A percentile compares a stretch with the other conserved stretches of the same genome.
Conservation (phyloP, 2,329 filamentous ascomycete species). For the Epichloe elymi region DNA sequence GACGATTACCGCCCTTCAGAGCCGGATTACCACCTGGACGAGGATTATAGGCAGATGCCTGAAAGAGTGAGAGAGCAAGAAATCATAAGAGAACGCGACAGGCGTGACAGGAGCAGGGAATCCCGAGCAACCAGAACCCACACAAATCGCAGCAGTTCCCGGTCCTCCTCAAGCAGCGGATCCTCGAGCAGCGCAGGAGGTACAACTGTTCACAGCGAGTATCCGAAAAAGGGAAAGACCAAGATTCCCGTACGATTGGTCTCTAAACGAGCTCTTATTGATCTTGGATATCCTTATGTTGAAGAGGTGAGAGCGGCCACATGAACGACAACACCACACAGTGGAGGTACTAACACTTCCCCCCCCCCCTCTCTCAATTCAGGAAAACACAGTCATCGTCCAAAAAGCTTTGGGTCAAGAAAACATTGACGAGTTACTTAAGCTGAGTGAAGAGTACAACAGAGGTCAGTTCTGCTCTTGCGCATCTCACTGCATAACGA, state of each 20-base stretch:
- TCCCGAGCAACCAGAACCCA: conserved; percentile 27
- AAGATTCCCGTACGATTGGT: conserved; percentile 72
- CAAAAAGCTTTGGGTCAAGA: conserved; percentile 76
- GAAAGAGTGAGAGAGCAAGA: conserved; percentile 51
- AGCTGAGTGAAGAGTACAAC: conserved; percentile 65
- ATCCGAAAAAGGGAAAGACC: conserved; percentile 81
- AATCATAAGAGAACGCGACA: conserved; percentile 35
- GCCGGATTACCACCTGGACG: conserved; percentile 55
- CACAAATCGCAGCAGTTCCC: conserved; percentile 27
- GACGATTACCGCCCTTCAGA: conserved; percentile 59
- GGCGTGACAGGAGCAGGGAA: conserved; percentile 26
- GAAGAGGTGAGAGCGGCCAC: conserved; percentile 53
- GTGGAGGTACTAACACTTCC: background rate
- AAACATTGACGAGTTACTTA: conserved; percentile 83
- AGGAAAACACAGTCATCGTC: conserved; percentile 73
- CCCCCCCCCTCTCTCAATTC: no score
- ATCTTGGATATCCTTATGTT: conserved; percentile 74
- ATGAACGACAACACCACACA: conserved; percentile 6
- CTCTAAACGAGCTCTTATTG: conserved; percentile 65
- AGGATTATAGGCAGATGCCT: conserved; percentile 52
- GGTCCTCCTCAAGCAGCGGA: conserved; percentile 32
- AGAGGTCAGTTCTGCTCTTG: conserved; percentile 27
- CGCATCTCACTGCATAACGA: background rate
- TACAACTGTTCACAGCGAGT: conserved; percentile 44
- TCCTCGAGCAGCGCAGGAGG: conserved; percentile 34